Percentiles rank a stretch among this genome's conserved stretches.
These are phyloP conservation scores for Cladosporium sp. DNA, from an alignment of 2,329 filamentous ascomycete species.

Conservation along the genomic window DNA sequence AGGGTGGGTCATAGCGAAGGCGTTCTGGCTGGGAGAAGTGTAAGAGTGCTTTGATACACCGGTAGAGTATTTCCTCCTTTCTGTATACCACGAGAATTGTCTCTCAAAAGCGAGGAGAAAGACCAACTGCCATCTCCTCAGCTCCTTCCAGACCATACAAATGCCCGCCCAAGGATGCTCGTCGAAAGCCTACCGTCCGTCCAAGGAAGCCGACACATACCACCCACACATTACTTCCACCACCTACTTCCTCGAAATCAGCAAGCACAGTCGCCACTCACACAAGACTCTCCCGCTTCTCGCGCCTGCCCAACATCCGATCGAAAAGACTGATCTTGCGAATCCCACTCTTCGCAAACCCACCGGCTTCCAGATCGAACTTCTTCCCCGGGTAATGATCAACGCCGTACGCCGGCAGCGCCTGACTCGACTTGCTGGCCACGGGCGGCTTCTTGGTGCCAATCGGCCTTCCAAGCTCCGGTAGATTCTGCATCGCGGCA, in stretches of 20 bases:
- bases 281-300: slow-evolving; percentile 14
- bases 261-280: neutral
- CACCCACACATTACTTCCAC: slow-evolving; percentile 7
- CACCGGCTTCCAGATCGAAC: neutral
- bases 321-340: slow-evolving; percentile 31
- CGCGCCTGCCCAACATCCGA: slow-evolving; percentile 27
- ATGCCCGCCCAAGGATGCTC: no score
- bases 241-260: slow-evolving; percentile 1
- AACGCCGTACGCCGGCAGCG: neutral
- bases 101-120: no score
- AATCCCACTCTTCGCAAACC: neutral
- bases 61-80: neutral
- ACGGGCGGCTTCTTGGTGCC: slow-evolving; percentile 2
- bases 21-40: slow-evolving; percentile 1
- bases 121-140: no score
- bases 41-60: neutral
- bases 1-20: slow-evolving; percentile 3
- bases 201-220: neutral
- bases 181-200: no score
- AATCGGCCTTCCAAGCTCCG: slow-evolving; percentile 20
- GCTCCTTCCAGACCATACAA: no score
- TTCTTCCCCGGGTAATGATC: neutral
- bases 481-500: slow-evolving; percentile 16
- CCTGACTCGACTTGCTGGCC: neutral
- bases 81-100: no score